A percentile compares a stretch with the other conserved stretches of the same genome.
Conservation (phyloP, 2,329 filamentous ascomycete species). For the Colletotrichum ledebouriae region DNA sequence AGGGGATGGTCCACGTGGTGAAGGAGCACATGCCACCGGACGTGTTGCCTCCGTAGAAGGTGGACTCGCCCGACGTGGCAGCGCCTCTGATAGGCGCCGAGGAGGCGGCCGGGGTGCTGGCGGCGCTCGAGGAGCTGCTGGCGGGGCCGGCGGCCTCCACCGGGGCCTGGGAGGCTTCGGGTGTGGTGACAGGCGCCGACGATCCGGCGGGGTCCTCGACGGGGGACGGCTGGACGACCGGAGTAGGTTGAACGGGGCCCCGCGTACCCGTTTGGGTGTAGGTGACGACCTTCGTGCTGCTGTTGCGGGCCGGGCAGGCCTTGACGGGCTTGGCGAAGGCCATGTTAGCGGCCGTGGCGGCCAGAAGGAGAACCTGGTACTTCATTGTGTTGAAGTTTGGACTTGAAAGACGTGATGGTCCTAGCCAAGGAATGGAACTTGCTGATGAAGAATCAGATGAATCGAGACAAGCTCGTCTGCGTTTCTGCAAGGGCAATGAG, state of each 20-base stretch:
- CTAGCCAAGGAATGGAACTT: conserved; percentile 14
- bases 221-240: conserved; percentile 21
- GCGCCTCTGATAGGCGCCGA: conserved; percentile 17
- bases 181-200: conserved; percentile 18
- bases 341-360: conserved; percentile 39
- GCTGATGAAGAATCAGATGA: neutral
- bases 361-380: conserved; percentile 41
- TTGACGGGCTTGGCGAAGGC: conserved; percentile 39
- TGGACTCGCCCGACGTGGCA: conserved; percentile 55
- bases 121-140: conserved; percentile 8
- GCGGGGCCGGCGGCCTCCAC: conserved; percentile 9
- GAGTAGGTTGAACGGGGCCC: conserved; percentile 27
- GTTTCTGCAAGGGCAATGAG: conserved; percentile 15
- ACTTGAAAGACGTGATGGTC: conserved; percentile 19
- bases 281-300: conserved; percentile 31
- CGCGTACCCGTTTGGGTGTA: conserved; percentile 10
- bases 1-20: conserved; percentile 71
- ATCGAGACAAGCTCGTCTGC: conserved; percentile 3
- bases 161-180: conserved; percentile 17
- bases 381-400: conserved; percentile 40
- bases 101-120: conserved; percentile 19
- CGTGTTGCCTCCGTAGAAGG: conserved; percentile 69
- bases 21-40: conserved; percentile 74
- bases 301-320: conserved; percentile 17
- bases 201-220: conserved; percentile 22